Conservation (phyloP, 306 rosid species). For the Cicer judaicum region DNA sequence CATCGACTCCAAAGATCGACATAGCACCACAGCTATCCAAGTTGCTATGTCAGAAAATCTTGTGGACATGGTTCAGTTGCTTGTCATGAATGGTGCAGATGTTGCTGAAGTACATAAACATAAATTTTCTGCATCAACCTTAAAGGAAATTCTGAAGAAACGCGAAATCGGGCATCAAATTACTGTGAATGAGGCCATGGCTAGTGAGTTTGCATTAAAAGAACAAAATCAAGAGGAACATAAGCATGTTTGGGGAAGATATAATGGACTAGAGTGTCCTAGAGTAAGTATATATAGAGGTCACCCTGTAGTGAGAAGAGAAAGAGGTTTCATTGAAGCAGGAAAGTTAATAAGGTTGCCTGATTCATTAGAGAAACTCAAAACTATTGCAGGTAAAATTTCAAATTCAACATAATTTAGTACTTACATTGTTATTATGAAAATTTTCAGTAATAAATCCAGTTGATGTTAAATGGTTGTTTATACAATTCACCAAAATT, state of each 20-base stretch:
- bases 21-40: constrained; percentile 58
- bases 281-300: constrained; percentile 85
- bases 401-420: constrained; percentile 9
- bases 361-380: constrained; percentile 72
- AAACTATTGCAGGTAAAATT: constrained; percentile 70
- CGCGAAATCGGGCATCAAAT: constrained; percentile 68
- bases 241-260: constrained; percentile 43
- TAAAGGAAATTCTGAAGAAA: constrained; percentile 57
- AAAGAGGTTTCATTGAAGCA: constrained; percentile 56
- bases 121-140: constrained; percentile 49
- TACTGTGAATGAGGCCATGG: constrained; percentile 48
- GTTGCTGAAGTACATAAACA: constrained; percentile 25
- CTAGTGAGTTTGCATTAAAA: constrained; percentile 42
- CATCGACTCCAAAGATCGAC: constrained; percentile 60
- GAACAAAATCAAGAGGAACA: constrained; percentile 48
- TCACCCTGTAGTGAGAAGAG: constrained; percentile 67
- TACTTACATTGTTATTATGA: background rate
- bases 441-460: background rate
- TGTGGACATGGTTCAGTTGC: constrained; percentile 67
- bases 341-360: constrained; percentile 87
- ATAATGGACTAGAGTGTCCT: constrained; percentile 38
- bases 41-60: constrained; percentile 63
- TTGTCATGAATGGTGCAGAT: constrained; percentile 66
- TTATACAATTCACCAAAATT: background rate
- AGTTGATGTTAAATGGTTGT: constrained; percentile 1